These are phyloP conservation scores for Colletotrichum coccodes DNA, from an alignment of 2,329 filamentous ascomycete species.

Conservation along the genomic window DNA sequence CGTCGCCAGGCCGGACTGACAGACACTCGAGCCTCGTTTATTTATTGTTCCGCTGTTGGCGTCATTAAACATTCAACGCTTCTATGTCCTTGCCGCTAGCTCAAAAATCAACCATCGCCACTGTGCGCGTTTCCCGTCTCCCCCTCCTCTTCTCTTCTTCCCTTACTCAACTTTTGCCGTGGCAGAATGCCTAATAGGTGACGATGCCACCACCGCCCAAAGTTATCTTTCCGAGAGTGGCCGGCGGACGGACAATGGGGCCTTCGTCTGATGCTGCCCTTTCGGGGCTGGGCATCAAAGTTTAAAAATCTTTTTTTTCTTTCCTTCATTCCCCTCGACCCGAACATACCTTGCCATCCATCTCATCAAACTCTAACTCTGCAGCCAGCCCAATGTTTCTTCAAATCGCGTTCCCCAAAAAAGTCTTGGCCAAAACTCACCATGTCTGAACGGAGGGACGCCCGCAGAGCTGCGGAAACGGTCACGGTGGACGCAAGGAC, in stretches of 20 bases:
- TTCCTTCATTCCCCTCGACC: not conserved
- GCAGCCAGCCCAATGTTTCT: conserved; percentile 1
- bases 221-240: not conserved
- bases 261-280: not conserved
- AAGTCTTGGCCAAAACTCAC: conserved; percentile 20
- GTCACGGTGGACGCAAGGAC: not conserved
- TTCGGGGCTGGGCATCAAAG: not conserved
- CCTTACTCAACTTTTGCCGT: no score
- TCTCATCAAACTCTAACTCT: not conserved
- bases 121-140: no score
- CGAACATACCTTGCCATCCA: not conserved
- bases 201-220: not conserved
- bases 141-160: no score
- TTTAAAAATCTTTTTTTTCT: not conserved
- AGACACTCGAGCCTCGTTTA: not conserved
- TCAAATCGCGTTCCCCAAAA: not conserved
- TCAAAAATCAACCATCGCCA: not conserved
- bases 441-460: not conserved
- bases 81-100: no score
- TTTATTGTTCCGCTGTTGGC: no score
- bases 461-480: not conserved
- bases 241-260: not conserved
- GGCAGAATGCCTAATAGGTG: no score
- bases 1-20: not conserved
- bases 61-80: no score